Percentiles rank a stretch among this genome's conserved stretches.
Conservation (phyloP, 2,329 filamentous ascomycete genomes). For the Ophiognomonia clavigignenti-juglandacearum region DNA sequence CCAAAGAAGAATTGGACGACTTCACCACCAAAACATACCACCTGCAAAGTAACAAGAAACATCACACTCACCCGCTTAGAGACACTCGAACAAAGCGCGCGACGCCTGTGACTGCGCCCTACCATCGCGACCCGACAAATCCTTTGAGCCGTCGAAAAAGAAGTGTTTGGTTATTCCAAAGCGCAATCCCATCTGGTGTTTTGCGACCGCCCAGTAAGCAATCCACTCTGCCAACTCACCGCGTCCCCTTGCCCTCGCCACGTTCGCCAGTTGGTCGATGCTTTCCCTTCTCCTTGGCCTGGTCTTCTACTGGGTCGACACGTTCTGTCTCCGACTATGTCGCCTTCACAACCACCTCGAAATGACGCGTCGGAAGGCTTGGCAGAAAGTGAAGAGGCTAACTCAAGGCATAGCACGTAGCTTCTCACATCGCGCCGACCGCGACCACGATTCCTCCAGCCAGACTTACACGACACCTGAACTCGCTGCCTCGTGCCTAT, state of each 20-base stretch:
- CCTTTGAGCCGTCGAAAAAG: conserved; percentile 1
- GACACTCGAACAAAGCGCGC: conserved; percentile 7
- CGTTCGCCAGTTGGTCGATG: background rate
- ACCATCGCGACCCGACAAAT: background rate
- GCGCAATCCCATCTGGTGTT: background rate
- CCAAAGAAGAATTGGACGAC: conserved; percentile 10
- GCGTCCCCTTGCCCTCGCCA: background rate
- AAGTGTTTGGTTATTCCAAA: background rate
- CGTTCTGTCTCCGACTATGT: background rate
- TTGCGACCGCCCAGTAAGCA: conserved; percentile 13
- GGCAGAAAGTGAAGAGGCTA: conserved; percentile 9
- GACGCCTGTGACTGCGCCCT: background rate
- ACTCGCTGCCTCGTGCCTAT: background rate
- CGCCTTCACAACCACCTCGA: background rate
- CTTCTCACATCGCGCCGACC: background rate
- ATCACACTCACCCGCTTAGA: conserved; percentile 1
- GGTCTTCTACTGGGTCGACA: background rate
- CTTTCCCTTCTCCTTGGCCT: background rate
- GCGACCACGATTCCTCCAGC: background rate
- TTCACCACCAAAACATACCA: conserved; percentile 8
- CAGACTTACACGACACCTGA: background rate
- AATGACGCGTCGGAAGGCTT: conserved; percentile 11
- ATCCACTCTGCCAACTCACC: conserved; percentile 7
- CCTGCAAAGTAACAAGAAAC: background rate
- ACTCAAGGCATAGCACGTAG: conserved; percentile 12